Evolutionary conservation across 164 flowering plant genomes (phyloP), one percentile per base, ranked within the genome.

Genomic region (Warburgia ugandensis): DNA sequence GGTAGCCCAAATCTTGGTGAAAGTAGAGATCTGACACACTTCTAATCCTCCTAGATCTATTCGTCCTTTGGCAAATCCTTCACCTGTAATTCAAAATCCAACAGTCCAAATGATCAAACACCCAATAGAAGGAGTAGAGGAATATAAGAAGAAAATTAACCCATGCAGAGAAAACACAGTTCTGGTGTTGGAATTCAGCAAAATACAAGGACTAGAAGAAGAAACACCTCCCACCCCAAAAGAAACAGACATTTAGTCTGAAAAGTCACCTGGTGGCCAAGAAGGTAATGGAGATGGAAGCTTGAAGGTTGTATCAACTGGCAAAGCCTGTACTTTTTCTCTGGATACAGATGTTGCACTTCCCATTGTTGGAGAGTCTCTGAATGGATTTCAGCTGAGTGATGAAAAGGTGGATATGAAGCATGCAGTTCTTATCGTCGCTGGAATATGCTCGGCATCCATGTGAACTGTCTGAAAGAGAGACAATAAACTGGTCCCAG

Each of bases 31-130:
- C 49, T 76, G 81, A 16, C 68, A 28, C 19, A 78, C 77, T 51
- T 55, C 59, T 39, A 86, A 49, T 12, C 83, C 91, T 54, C 95
- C 95, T 4, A 90, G 62, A 54, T 80, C 78, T 40, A 86, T 80
- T 16, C 6, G 60, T 42, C 97, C 90, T 12, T 33, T 75, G n/a
- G 63, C 85, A 66, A 84, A 86, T 21, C 83, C 94, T 5, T 31
- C 72, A 25, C 90, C 87, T 81, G 48, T 20, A 41, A 44, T 4
- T 31, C 23, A 56, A 64, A 20, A 5, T 5, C 10, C 14, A 38
- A n/a, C 5, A 16, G 27, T 22, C 8, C 4, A n/a, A n/a, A n/a
- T n/a, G n/a, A n/a, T n/a, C n/a, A n/a, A n/a, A n/a, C n/a, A n/a
- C n/a, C n/a, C n/a, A n/a, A n/a, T n/a, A n/a, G n/a, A n/a, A n/a